These are phyloP conservation scores for Kandelia obovata DNA, from an alignment of 345 rosid genomes.

Conservation along the genomic window DNA sequence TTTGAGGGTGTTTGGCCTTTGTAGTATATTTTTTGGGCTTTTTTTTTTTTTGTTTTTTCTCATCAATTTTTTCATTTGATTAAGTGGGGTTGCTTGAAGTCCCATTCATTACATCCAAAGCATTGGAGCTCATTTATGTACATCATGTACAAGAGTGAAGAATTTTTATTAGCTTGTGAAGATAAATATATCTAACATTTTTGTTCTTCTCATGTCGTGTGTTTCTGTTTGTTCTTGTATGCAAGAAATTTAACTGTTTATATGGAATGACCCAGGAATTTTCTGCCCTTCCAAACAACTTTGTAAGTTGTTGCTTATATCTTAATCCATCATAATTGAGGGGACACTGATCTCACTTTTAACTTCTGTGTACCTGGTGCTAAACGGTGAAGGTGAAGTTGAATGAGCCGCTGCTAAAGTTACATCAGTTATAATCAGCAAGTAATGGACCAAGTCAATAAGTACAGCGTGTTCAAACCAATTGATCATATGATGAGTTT, in stretches of 20 bases:
- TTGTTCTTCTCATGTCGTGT: background rate
- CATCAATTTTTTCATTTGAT: conserved; percentile 11
- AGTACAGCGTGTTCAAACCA: no score
- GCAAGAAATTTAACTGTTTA: background rate
- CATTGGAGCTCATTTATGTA: conserved; percentile 40
- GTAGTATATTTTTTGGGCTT: conserved; percentile 17
- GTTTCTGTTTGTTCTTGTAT: background rate
- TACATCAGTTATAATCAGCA: no score
- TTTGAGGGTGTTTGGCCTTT: conserved; percentile 21
- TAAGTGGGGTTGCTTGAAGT: conserved; percentile 21
- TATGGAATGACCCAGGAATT: background rate
- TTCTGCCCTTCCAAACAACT: no score
- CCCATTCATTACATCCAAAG: conserved; percentile 29
- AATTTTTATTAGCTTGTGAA: conserved; percentile 24
- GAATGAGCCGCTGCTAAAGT: no score
- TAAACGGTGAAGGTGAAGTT: no score
- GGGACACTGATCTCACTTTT: no score
- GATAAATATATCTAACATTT: conserved; percentile 16
- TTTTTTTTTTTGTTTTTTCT: conserved; percentile 24
- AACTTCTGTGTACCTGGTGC: no score
- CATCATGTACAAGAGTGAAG: conserved; percentile 17
- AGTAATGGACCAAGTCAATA: no score
- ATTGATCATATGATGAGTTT: no score
- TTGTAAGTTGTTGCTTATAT: no score
- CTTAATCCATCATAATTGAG: no score